phyloP scores from a whole-genome alignment of 2,329 filamentous ascomycete species.

The Mollisia scopiformis region DNA sequence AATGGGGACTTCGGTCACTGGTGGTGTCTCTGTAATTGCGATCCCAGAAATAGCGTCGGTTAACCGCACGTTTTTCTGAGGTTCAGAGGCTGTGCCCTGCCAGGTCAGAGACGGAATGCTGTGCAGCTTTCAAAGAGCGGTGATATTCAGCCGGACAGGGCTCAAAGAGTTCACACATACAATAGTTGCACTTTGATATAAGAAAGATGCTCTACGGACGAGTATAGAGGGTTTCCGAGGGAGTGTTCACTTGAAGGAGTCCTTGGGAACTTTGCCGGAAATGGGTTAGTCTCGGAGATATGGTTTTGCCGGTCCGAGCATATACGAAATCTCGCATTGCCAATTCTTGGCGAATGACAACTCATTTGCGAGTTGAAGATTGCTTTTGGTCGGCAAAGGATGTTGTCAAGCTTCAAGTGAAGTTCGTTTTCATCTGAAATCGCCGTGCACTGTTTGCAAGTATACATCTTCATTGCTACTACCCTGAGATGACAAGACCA shows the following conservation, averaged over 20 bases:
- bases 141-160: neutral
- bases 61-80: conserved; percentile 1
- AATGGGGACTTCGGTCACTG: neutral
- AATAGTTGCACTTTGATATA: neutral
- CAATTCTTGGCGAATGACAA: neutral
- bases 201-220: neutral
- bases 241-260: neutral
- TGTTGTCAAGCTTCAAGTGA: neutral
- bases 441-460: neutral
- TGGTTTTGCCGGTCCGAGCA: neutral
- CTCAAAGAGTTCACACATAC: neutral
- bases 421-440: neutral
- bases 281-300: neutral
- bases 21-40: conserved; percentile 1
- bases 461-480: neutral
- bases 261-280: neutral
- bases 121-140: neutral
- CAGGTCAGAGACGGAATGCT: neutral
- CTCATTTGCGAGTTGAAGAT: neutral
- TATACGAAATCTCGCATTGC: neutral
- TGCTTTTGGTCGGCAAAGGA: neutral
- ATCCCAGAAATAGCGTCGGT: neutral
- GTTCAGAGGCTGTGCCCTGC: conserved; percentile 1
- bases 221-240: neutral
- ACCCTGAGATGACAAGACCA: too few relatives aligned